Conservation (phyloP, 1,139 yeast species). For the Nadsonia starkeyi-henricii region DNA sequence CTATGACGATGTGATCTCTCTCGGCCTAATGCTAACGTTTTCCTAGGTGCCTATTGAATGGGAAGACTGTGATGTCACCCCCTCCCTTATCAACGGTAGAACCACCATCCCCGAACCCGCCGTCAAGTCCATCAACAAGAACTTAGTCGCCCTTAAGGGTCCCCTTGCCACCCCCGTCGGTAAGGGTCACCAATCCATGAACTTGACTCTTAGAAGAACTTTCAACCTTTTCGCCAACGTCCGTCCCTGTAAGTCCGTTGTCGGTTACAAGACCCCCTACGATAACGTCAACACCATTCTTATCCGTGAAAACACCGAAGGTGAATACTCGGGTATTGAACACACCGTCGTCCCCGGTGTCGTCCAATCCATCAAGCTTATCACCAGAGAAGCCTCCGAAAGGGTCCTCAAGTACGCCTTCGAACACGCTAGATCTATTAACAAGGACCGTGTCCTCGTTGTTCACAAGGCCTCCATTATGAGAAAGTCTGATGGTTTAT, state of each 20-base stretch:
- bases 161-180: constrained; percentile 98
- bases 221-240: constrained; percentile 93
- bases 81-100: constrained; percentile 80
- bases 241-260: constrained; percentile 90
- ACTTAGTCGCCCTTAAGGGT: constrained; percentile 92
- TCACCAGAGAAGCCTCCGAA: constrained; percentile 91
- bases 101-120: constrained; percentile 91
- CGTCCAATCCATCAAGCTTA: constrained; percentile 92
- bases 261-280: constrained; percentile 91
- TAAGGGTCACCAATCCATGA: constrained; percentile 95
- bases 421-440: constrained; percentile 84
- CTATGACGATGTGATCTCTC: too few relatives aligned
- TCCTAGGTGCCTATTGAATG: constrained; percentile 72
- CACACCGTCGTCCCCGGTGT: constrained; percentile 97
- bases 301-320: constrained; percentile 98
- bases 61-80: constrained; percentile 96
- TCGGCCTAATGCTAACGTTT: background rate
- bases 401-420: constrained; percentile 93
- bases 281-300: constrained; percentile 87
- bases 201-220: constrained; percentile 93
- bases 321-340: constrained; percentile 98
- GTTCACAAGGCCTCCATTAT: constrained; percentile 98
- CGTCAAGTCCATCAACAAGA: constrained; percentile 80
- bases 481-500: constrained; percentile 96
- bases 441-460: constrained; percentile 80